Conservation (phyloP, 495 filamentous ascomycete species). For the Mytilinidion resinicola region DNA sequence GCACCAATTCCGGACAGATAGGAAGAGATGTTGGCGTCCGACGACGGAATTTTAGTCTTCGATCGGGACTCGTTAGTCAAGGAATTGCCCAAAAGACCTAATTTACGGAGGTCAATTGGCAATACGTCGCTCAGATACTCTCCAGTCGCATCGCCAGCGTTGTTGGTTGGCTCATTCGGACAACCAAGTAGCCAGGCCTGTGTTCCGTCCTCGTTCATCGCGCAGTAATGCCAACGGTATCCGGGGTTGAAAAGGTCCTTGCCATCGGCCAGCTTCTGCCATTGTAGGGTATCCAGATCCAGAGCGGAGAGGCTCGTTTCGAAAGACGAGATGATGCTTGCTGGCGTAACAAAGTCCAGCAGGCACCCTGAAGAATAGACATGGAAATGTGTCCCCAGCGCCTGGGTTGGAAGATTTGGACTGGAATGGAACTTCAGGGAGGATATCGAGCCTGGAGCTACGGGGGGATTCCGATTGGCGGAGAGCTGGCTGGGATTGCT, state of each 20-base stretch:
- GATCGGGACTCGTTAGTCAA: slow-evolving; percentile 55
- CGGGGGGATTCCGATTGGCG: slow-evolving; percentile 57
- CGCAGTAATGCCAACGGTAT: slow-evolving; percentile 97
- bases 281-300: slow-evolving; percentile 76
- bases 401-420: slow-evolving; percentile 77
- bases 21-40: slow-evolving; percentile 44
- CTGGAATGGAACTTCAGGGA: slow-evolving; percentile 84
- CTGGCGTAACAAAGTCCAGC: slow-evolving; percentile 88
- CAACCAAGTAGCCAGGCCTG: slow-evolving; percentile 97
- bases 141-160: slow-evolving; percentile 53
- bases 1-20: slow-evolving; percentile 62
- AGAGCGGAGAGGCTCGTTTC: slow-evolving; percentile 87
- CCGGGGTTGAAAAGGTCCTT: slow-evolving; percentile 81
- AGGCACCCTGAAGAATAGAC: slow-evolving; percentile 88
- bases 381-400: slow-evolving; percentile 88
- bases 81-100: slow-evolving; percentile 80
- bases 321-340: slow-evolving; percentile 70
- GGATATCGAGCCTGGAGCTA: slow-evolving; percentile 83
- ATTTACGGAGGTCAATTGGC: slow-evolving; percentile 78
- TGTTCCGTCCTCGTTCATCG: slow-evolving; percentile 83
- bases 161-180: slow-evolving; percentile 59
- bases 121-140: slow-evolving; percentile 93
- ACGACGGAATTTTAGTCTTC: slow-evolving; percentile 47
- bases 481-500: slow-evolving; percentile 41
- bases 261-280: slow-evolving; percentile 90